phyloP scores from a whole-genome alignment of 2,329 filamentous ascomycete species.

The Arthrobotrys conoides region DNA sequence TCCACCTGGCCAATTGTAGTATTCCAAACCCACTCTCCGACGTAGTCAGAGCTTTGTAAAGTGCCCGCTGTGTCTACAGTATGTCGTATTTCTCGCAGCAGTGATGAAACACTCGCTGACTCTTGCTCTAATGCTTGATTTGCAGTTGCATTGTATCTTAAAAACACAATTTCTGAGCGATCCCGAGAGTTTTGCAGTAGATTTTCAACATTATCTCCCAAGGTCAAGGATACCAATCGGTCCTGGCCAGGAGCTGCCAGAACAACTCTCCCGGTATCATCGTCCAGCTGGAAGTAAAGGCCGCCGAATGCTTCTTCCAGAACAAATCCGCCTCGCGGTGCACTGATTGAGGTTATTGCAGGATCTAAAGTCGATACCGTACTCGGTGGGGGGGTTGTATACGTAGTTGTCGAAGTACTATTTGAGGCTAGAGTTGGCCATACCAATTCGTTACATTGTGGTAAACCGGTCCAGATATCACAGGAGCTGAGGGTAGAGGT shows the following conservation, averaged over 20 bases:
- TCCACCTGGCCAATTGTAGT: background rate
- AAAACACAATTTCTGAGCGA: slow-evolving; percentile 4
- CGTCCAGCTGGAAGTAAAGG: slow-evolving; percentile 12
- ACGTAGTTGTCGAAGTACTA: background rate
- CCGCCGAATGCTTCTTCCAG: slow-evolving; percentile 2
- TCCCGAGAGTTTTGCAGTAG: background rate
- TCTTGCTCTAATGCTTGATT: background rate
- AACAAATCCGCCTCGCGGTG: background rate
- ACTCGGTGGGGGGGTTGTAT: background rate
- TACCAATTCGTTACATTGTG: slow-evolving; percentile 15
- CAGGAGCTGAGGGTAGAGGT: slow-evolving; percentile 2
- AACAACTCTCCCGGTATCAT: slow-evolving; percentile 10
- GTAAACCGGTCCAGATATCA: background rate
- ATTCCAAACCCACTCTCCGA: slow-evolving; percentile 14
- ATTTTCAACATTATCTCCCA: background rate
- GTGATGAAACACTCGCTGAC: background rate
- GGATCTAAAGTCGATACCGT: background rate
- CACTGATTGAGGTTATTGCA: background rate
- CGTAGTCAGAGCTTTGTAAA: background rate
- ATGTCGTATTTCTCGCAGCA: slow-evolving; percentile 5
- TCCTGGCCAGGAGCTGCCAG: background rate
- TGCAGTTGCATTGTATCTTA: slow-evolving; percentile 19
- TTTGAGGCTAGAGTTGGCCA: background rate
- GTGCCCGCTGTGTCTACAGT: background rate
- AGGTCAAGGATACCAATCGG: slow-evolving; percentile 1